phyloP scores from a whole-genome alignment of 306 rosid species.

The Casuarina equisetifolia region DNA sequence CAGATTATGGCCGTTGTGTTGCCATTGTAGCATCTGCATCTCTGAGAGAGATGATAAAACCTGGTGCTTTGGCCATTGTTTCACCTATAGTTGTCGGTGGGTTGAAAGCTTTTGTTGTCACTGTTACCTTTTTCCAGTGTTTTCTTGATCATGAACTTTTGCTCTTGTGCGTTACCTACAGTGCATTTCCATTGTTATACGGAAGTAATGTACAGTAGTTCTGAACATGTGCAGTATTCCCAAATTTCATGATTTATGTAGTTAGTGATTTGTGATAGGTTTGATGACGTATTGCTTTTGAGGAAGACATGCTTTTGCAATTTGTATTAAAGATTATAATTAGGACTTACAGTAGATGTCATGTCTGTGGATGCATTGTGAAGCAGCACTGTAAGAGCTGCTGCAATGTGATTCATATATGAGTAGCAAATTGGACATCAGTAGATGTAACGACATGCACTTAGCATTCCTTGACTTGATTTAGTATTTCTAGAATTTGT shows the following conservation, averaged over 20 bases:
- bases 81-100: constrained; percentile 87
- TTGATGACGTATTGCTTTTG: not conserved
- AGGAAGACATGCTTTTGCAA: not conserved
- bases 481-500: not conserved
- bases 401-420: not conserved
- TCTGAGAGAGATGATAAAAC: constrained; percentile 92
- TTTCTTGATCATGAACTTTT: not conserved
- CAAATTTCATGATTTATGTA: not conserved
- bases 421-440: not conserved
- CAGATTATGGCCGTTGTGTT: constrained; percentile 96
- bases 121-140: not conserved
- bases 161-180: not conserved
- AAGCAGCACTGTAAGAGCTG: not conserved
- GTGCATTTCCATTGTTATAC: not conserved
- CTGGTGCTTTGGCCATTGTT: constrained; percentile 93
- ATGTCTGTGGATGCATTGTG: not conserved
- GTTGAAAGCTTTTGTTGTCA: constrained; percentile 33
- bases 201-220: not conserved
- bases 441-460: not conserved
- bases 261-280: not conserved
- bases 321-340: not conserved
- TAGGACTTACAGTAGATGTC: not conserved
- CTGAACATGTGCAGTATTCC: not conserved
- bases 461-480: not conserved
- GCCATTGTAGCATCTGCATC: constrained; percentile 98